Conservation (phyloP, 148 eudicot genomes). For the Simmondsia chinensis region DNA sequence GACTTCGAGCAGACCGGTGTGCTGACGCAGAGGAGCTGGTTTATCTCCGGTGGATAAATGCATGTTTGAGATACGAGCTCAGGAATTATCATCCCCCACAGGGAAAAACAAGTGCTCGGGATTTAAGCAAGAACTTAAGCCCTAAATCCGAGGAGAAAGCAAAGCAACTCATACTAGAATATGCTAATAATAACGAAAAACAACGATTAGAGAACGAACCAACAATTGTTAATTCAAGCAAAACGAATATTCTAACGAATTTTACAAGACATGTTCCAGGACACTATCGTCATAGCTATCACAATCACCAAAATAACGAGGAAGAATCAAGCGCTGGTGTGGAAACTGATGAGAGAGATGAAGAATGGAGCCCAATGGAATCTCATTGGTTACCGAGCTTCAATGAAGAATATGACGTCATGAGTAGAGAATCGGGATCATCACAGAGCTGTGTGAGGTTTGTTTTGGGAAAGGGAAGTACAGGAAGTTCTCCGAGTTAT, state of each 20-base stretch:
- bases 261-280: too few species aligned
- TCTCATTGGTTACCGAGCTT: too few species aligned
- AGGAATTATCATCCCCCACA: conserved; percentile 53
- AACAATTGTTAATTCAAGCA: too few species aligned
- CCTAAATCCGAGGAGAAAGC: conserved; percentile 73
- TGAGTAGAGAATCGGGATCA: conserved; percentile 12
- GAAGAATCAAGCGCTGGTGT: too few species aligned
- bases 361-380: too few species aligned
- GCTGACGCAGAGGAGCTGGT: conserved; percentile 73
- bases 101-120: conserved; percentile 59
- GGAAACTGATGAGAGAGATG: too few species aligned
- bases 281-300: too few species aligned
- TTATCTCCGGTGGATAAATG: conserved; percentile 86
- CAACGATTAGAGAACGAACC: conserved; percentile 20
- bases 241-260: conserved; percentile 29
- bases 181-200: conserved; percentile 66
- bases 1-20: conserved; percentile 52
- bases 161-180: conserved; percentile 62
- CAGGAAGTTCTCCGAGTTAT: conserved; percentile 10
- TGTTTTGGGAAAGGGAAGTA: conserved; percentile 12
- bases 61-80: conserved; percentile 75
- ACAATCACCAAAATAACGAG: too few species aligned
- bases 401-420: conserved; percentile 15
- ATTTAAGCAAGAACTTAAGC: conserved; percentile 69
- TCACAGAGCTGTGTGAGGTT: conserved; percentile 8